Conservation (phyloP, 768 basidiomycete genomes). For the Suillus luteus region DNA sequence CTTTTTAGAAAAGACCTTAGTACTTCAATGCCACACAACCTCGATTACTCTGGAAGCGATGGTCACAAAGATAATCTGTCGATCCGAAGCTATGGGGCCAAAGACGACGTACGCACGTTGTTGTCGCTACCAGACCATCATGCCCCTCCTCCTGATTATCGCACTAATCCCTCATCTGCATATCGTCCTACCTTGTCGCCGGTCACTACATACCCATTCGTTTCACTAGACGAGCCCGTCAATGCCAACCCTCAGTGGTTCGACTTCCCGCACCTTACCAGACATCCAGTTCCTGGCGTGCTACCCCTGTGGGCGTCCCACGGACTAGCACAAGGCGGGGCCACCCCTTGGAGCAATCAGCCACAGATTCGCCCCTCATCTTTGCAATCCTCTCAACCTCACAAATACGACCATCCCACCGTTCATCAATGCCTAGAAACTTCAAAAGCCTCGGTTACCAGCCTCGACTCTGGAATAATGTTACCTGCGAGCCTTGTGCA, state of each 20-base stretch:
- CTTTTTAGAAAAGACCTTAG: constrained; percentile 28
- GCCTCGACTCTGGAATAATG: constrained; percentile 16
- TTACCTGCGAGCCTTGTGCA: constrained; percentile 13
- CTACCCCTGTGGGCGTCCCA: constrained; percentile 16
- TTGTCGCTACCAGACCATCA: constrained; percentile 20
- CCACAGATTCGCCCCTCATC: background rate
- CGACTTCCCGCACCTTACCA: constrained; percentile 30
- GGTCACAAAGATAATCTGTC: constrained; percentile 15
- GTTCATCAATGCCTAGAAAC: constrained; percentile 13
- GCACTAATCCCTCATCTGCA: constrained; percentile 16
- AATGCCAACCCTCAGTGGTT: constrained; percentile 25
- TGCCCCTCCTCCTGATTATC: constrained; percentile 16
- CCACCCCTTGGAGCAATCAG: constrained; percentile 12
- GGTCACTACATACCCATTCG: constrained; percentile 17
- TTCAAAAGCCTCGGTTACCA: constrained; percentile 17
- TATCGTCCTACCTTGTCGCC: constrained; percentile 17
- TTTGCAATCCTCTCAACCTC: background rate
- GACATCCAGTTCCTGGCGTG: constrained; percentile 27
- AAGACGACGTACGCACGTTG: constrained; percentile 15
- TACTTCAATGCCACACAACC: constrained; percentile 30
- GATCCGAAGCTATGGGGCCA: background rate
- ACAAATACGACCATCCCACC: constrained; percentile 16
- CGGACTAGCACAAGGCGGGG: background rate
- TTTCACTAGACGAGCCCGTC: constrained; percentile 17
- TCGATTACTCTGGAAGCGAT: constrained; percentile 25